Percentiles rank a stretch among this genome's conserved stretches.
These are phyloP conservation scores for Candida dendrica DNA, from an alignment of 805 yeast genomes.

Conservation along the genomic window DNA sequence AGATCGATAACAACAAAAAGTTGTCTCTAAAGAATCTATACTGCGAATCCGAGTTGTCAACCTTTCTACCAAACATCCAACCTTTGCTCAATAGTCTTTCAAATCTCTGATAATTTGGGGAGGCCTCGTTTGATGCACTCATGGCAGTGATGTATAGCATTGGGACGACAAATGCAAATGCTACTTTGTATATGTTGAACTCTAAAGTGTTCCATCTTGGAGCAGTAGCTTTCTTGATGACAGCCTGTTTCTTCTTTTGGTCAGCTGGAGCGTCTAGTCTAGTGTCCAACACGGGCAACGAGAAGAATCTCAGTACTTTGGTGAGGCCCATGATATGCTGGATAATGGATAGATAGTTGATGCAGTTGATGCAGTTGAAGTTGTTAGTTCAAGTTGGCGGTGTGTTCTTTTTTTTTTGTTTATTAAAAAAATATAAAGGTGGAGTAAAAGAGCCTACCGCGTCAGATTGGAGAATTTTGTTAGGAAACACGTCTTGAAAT, in stretches of 20 bases:
- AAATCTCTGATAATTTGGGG: slow-evolving; percentile 64
- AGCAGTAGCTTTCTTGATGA: slow-evolving; percentile 6
- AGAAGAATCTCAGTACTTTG: slow-evolving; percentile 17
- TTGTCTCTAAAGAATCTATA: slow-evolving; percentile 84
- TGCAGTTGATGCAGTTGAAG: too few relatives aligned
- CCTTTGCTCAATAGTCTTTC: slow-evolving; percentile 63
- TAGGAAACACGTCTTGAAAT: too few relatives aligned
- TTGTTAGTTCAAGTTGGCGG: too few relatives aligned
- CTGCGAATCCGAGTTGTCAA: slow-evolving; percentile 89
- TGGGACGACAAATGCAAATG: slow-evolving; percentile 69
- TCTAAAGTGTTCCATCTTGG: slow-evolving; percentile 75
- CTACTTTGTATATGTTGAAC: slow-evolving; percentile 58
- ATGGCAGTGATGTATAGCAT: slow-evolving; percentile 75
- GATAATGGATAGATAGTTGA: too few relatives aligned
- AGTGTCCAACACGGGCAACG: slow-evolving; percentile 34
- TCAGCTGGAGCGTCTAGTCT: slow-evolving; percentile 29
- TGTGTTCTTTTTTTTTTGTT: too few relatives aligned
- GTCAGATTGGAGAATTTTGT: too few relatives aligned
- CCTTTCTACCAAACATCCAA: slow-evolving; percentile 86
- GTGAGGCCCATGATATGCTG: too few relatives aligned
- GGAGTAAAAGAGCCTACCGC: too few relatives aligned
- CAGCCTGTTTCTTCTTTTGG: slow-evolving; percentile 18
- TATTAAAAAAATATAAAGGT: too few relatives aligned
- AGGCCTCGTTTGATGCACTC: slow-evolving; percentile 69
- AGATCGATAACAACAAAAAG: slow-evolving; percentile 49